A percentile compares a stretch with the other conserved stretches of the same genome.
Evolutionary conservation across 495 filamentous ascomycete genomes (phyloP).

Genomic region (Alectoria sarmentosa): DNA sequence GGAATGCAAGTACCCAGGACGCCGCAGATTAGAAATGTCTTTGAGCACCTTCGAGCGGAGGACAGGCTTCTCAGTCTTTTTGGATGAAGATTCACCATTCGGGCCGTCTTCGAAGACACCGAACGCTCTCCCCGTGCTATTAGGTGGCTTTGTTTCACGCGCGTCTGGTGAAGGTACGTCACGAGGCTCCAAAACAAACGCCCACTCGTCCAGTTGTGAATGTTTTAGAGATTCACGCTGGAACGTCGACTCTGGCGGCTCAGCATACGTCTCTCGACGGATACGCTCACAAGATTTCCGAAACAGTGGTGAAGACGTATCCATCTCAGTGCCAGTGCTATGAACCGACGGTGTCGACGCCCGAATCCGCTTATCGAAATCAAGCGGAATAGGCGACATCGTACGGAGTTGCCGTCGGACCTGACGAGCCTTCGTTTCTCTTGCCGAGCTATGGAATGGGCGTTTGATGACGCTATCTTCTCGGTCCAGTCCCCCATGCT

Average conservation of each 20-base stretch:
- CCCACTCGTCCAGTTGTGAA: neutral
- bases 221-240: neutral
- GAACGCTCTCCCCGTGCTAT: neutral
- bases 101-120: neutral
- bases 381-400: slow-evolving; percentile 1
- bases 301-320: slow-evolving; percentile 15
- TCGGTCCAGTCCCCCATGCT: neutral
- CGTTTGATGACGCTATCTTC: neutral
- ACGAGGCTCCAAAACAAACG: neutral
- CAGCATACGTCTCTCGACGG: neutral
- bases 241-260: too few species aligned
- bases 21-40: slow-evolving; percentile 12
- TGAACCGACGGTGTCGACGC: slow-evolving; percentile 4
- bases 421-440: neutral
- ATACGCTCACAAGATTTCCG: slow-evolving; percentile 1
- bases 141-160: too few species aligned
- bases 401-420: neutral
- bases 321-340: slow-evolving; percentile 11
- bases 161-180: neutral
- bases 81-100: neutral
- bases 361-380: slow-evolving; percentile 5
- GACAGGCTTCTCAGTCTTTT: neutral
- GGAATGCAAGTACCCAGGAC: slow-evolving; percentile 1
- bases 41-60: neutral
- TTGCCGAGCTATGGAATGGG: neutral